A percentile compares a stretch with the other conserved stretches of the same genome.
phyloP scores from a whole-genome alignment of 768 basidiomycete species.

The Tubosaeta sp. region DNA sequence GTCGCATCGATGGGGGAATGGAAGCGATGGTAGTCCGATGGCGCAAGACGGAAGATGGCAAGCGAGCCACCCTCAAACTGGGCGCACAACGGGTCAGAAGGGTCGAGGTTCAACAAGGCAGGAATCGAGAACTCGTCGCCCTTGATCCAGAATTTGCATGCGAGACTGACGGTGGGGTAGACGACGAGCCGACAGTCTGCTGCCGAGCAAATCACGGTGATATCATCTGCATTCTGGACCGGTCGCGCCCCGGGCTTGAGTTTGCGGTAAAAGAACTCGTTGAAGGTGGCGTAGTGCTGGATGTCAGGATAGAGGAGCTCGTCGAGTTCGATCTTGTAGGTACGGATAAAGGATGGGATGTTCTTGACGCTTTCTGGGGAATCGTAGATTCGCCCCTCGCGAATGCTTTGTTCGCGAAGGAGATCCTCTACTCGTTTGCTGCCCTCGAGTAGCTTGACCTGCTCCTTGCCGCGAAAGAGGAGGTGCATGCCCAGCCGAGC shows the following conservation, averaged over 20 bases:
- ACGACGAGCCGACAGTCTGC: slow-evolving; percentile 77
- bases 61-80: slow-evolving; percentile 46
- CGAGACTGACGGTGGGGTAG: slow-evolving; percentile 52
- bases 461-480: slow-evolving; percentile 56
- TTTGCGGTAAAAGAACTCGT: slow-evolving; percentile 69
- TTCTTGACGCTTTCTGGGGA: slow-evolving; percentile 45
- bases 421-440: slow-evolving; percentile 45
- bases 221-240: slow-evolving; percentile 50
- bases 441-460: slow-evolving; percentile 46
- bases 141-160: slow-evolving; percentile 75
- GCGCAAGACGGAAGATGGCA: slow-evolving; percentile 73
- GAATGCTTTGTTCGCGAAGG: slow-evolving; percentile 52
- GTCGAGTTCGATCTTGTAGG: slow-evolving; percentile 49
- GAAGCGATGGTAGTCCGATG: slow-evolving; percentile 80
- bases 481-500: slow-evolving; percentile 74
- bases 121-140: slow-evolving; percentile 68
- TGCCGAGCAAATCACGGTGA: slow-evolving; percentile 51
- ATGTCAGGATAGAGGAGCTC: slow-evolving; percentile 67
- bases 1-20: slow-evolving; percentile 63
- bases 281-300: slow-evolving; percentile 61
- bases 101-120: slow-evolving; percentile 46
- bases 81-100: slow-evolving; percentile 38
- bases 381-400: slow-evolving; percentile 54
- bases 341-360: slow-evolving; percentile 53
- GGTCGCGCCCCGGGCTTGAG: slow-evolving; percentile 59